Conservation (phyloP, 2,329 filamentous ascomycete genomes). For the Ascosphaera apis region DNA sequence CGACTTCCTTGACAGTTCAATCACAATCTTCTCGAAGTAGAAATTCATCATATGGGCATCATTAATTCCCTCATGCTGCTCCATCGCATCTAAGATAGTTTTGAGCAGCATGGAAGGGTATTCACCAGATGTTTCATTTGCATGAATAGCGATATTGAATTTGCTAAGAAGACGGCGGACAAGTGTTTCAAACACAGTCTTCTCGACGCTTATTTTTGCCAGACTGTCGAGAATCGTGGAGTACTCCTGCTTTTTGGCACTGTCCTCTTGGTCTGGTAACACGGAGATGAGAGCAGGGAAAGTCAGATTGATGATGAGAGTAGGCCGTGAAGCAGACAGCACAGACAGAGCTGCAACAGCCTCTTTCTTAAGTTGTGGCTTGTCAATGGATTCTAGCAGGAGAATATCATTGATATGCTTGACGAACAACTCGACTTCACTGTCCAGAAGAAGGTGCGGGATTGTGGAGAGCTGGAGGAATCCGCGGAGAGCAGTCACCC, state of each 20-base stretch:
- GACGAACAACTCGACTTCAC: slow-evolving; percentile 28
- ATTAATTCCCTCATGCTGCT: slow-evolving; percentile 23
- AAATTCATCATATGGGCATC: slow-evolving; percentile 19
- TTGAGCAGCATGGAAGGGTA: slow-evolving; percentile 38
- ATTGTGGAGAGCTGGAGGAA: slow-evolving; percentile 24
- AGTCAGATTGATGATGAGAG: slow-evolving; percentile 38
- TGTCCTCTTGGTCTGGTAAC: slow-evolving; percentile 33
- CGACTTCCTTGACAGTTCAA: slow-evolving; percentile 19
- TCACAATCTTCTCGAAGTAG: slow-evolving; percentile 29
- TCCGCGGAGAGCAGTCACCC: slow-evolving; percentile 24
- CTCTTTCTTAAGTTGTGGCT: slow-evolving; percentile 33
- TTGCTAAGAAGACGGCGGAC: slow-evolving; percentile 41
- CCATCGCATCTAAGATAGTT: slow-evolving; percentile 38
- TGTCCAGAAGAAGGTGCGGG: slow-evolving; percentile 25
- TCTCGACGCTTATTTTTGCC: slow-evolving; percentile 38
- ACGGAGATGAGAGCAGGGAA: slow-evolving; percentile 43
- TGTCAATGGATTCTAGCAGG: slow-evolving; percentile 32
- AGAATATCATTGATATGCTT: slow-evolving; percentile 38
- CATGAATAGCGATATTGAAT: slow-evolving; percentile 28
- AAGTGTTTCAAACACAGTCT: slow-evolving; percentile 39
- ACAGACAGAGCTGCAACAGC: slow-evolving; percentile 36
- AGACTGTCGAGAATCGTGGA: slow-evolving; percentile 35
- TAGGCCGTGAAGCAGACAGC: slow-evolving; percentile 38
- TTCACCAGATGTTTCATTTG: slow-evolving; percentile 21
- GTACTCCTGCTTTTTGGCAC: slow-evolving; percentile 24